phyloP scores from a whole-genome alignment of 305 asterid species.

The Rubia tinctorum region DNA sequence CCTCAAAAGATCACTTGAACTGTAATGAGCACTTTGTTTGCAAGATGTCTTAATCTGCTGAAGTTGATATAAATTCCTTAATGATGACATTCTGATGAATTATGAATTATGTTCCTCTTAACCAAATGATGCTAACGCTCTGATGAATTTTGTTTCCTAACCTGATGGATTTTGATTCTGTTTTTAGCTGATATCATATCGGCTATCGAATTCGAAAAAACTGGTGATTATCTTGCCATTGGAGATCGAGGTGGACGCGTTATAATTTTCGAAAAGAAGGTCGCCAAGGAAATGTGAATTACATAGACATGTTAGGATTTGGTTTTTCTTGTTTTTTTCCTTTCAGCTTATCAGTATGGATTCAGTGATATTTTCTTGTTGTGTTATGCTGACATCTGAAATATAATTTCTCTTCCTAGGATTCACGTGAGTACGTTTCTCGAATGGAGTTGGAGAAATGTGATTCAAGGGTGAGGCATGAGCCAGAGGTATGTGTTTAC shows the following conservation, averaged over 20 bases:
- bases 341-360: background rate
- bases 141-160: background rate
- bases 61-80: background rate
- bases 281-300: conserved; percentile 52
- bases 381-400: conserved; percentile 11
- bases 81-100: no score
- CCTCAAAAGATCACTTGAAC: background rate
- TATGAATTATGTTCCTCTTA: background rate
- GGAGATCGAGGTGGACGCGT: conserved; percentile 94
- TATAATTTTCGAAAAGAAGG: conserved; percentile 50
- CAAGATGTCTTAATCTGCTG: background rate
- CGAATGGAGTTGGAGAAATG: conserved; percentile 52
- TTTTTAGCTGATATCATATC: conserved; percentile 64
- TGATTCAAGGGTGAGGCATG: conserved; percentile 49
- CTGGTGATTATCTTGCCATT: conserved; percentile 65
- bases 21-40: background rate
- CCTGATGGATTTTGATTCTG: background rate
- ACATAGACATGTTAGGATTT: conserved; percentile 4
- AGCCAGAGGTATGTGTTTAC: conserved; percentile 59
- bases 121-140: background rate
- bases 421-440: conserved; percentile 31
- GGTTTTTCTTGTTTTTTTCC: conserved; percentile 13
- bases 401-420: conserved; percentile 35
- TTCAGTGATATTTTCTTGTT: background rate
- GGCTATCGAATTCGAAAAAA: conserved; percentile 64